phyloP scores from a whole-genome alignment of 2,329 filamentous ascomycete genomes.

The Leptographium radiaticola region DNA sequence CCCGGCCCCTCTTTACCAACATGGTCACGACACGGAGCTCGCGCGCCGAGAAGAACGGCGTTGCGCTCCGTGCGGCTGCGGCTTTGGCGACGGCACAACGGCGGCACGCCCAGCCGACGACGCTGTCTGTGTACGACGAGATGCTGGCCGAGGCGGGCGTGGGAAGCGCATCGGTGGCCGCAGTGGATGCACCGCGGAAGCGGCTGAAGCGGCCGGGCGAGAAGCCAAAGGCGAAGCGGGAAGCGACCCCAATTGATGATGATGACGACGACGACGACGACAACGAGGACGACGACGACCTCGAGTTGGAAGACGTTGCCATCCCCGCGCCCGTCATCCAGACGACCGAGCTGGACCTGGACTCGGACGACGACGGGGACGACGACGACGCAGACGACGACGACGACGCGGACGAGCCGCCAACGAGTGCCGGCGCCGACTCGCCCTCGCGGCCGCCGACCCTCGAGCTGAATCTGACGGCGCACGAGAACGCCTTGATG shows the following conservation, averaged over 20 bases:
- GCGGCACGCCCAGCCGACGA: background rate
- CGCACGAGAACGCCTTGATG: conserved; percentile 24
- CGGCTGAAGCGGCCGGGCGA: conserved; percentile 12
- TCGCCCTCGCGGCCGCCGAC: conserved; percentile 13
- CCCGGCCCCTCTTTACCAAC: background rate
- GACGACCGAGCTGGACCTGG: conserved; percentile 9
- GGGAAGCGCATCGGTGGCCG: background rate
- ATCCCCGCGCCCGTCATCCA: conserved; percentile 12
- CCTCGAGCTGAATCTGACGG: conserved; percentile 40
- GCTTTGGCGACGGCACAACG: background rate
- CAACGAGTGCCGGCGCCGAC: background rate
- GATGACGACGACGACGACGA: background rate
- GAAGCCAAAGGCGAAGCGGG: background rate
- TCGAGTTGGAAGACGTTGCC: conserved; percentile 13
- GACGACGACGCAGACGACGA: conserved; percentile 8
- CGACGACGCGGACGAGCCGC: conserved; percentile 3
- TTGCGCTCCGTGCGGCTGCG: conserved; percentile 3
- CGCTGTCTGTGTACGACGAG: conserved; percentile 9
- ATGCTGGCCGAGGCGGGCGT: conserved; percentile 12
- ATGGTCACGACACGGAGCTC: background rate
- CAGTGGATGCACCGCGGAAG: conserved; percentile 9
- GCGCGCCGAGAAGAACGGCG: background rate
- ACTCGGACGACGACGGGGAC: conserved; percentile 1
- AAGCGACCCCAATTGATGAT: background rate
- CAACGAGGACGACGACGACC: conserved; percentile 9